These are phyloP conservation scores for Fusarium floridanum DNA, from an alignment of 2,329 filamentous ascomycete species.

Conservation along the genomic window DNA sequence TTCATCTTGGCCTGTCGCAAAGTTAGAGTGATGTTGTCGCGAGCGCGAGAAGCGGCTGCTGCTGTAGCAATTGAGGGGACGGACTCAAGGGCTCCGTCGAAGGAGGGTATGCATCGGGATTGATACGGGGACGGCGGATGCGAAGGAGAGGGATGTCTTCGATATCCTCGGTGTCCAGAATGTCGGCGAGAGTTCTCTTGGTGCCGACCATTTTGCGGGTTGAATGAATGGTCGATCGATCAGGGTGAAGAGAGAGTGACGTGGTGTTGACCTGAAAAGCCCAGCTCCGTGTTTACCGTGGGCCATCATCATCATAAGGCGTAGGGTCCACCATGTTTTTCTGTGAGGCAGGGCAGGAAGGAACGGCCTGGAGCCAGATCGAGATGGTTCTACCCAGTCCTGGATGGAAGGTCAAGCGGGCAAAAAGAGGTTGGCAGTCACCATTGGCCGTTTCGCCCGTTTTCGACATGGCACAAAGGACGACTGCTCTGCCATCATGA, in stretches of 20 bases:
- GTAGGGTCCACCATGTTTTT: neutral
- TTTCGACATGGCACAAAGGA: neutral
- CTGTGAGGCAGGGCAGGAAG: neutral
- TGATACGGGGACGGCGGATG: neutral
- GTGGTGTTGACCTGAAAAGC: neutral
- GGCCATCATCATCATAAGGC: neutral
- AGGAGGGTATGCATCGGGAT: neutral
- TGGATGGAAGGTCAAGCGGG: neutral
- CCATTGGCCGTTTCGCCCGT: neutral
- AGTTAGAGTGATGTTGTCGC: neutral
- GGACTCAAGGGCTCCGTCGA: neutral
- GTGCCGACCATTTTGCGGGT: slow-evolving; percentile 1
- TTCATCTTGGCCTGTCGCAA: neutral
- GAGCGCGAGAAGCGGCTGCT: no score
- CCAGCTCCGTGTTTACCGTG: neutral
- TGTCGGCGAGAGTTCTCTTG: neutral
- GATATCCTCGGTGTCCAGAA: neutral
- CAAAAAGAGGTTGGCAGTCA: neutral
- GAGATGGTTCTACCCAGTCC: neutral
- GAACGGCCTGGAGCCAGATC: neutral
- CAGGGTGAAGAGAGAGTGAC: neutral
- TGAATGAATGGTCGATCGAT: neutral
- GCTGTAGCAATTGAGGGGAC: neutral
- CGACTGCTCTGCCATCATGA: neutral
- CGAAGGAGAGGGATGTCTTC: neutral